These are phyloP conservation scores for Tylopilus vinaceipallidus DNA, from an alignment of 768 basidiomycete genomes.

Conservation along the genomic window DNA sequence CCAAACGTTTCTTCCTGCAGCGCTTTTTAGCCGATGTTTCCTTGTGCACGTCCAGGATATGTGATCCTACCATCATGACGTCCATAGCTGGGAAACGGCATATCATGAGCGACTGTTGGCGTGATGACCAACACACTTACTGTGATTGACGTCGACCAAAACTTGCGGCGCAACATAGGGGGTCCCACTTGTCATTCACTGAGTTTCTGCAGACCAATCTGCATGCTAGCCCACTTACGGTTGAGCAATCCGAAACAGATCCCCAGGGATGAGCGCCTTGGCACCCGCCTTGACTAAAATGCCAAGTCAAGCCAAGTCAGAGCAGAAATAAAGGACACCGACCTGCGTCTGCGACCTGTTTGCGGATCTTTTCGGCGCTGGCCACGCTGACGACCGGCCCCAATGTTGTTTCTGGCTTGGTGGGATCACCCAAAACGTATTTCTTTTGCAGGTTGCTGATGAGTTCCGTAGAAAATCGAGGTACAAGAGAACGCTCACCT, in stretches of 20 bases:
- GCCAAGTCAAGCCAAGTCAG: too few relatives aligned
- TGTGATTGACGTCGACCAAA: conserved; percentile 82
- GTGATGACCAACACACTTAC: conserved; percentile 43
- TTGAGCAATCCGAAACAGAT: conserved; percentile 64
- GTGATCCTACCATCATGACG: conserved; percentile 73
- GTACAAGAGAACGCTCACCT: conserved; percentile 40
- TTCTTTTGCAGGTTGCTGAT: conserved; percentile 38
- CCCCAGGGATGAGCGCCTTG: conserved; percentile 65
- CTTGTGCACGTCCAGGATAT: not conserved
- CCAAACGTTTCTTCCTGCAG: conserved; percentile 86
- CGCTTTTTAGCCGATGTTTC: not conserved
- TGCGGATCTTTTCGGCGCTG: conserved; percentile 80
- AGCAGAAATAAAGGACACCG: conserved; percentile 27
- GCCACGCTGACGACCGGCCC: conserved; percentile 92
- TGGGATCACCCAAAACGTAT: conserved; percentile 89
- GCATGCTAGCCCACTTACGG: conserved; percentile 43
- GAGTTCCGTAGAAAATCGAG: not conserved
- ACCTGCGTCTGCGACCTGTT: conserved; percentile 86
- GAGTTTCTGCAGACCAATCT: not conserved
- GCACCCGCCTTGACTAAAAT: conserved; percentile 77
- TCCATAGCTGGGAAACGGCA: conserved; percentile 72
- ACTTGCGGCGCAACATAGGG: conserved; percentile 92
- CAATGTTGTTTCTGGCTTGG: conserved; percentile 65
- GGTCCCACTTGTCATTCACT: conserved; percentile 52
- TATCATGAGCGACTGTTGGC: conserved; percentile 3